These are phyloP conservation scores for Macrocystidia cucumis DNA, from an alignment of 1,284 basidiomycete species.

Conservation along the genomic window DNA sequence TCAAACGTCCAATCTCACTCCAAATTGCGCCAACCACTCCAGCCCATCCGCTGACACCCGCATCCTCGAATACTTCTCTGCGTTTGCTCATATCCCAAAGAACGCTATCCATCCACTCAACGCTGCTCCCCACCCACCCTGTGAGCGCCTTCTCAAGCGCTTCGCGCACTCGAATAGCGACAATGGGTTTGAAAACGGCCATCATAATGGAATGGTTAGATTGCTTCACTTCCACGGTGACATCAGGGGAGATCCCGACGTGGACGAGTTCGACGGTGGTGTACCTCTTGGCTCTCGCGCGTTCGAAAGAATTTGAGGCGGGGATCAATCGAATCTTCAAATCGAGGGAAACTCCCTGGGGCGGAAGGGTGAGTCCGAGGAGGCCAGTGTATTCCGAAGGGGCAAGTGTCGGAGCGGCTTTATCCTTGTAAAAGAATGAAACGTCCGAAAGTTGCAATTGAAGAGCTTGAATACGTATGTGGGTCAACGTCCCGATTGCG, in stretches of 20 bases:
- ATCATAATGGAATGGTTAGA: constrained; percentile 55
- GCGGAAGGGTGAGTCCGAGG: constrained; percentile 50
- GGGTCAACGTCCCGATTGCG: constrained; percentile 47
- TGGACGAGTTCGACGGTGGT: constrained; percentile 46
- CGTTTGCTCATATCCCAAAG: constrained; percentile 50
- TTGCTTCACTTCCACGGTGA: constrained; percentile 43
- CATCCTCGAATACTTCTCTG: constrained; percentile 54
- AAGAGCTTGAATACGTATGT: constrained; percentile 53
- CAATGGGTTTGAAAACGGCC: constrained; percentile 52
- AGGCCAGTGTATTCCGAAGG: constrained; percentile 53
- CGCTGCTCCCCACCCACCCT: constrained; percentile 38
- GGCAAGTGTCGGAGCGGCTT: constrained; percentile 34
- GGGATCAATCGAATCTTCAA: constrained; percentile 57
- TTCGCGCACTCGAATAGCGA: constrained; percentile 44
- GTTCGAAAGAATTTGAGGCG: constrained; percentile 27
- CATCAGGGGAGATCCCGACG: constrained; percentile 43
- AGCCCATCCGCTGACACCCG: constrained; percentile 40
- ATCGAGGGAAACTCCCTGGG: constrained; percentile 59
- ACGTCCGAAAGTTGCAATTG: constrained; percentile 54
- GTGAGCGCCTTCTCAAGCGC: constrained; percentile 48
- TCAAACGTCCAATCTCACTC: constrained; percentile 47
- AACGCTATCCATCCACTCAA: constrained; percentile 45
- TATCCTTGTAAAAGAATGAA: constrained; percentile 66
- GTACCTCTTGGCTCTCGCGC: constrained; percentile 34
- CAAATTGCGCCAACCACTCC: constrained; percentile 49